Evolutionary conservation across 1,139 yeast genomes (phyloP).

Genomic region (Geotrichum armillariae): DNA sequence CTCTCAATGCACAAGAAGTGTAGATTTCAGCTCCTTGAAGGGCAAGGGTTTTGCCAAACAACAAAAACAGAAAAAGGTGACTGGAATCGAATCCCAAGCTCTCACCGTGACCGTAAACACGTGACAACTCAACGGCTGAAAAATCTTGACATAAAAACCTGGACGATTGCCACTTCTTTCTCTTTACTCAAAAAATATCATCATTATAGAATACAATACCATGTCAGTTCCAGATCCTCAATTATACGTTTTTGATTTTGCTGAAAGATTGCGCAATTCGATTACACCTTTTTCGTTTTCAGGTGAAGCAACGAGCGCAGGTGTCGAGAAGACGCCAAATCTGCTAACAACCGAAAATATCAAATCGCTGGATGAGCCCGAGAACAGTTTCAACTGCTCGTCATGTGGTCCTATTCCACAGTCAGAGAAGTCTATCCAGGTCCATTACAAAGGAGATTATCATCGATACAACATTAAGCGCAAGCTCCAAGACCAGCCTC

Average conservation of each 20-base stretch:
- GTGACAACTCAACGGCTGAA: not conserved
- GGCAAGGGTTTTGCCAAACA: constrained; percentile 6
- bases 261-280: constrained; percentile 11
- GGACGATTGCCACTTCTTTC: not conserved
- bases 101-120: not conserved
- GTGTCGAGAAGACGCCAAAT: not conserved
- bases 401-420: constrained; percentile 20
- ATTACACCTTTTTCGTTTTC: constrained; percentile 15
- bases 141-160: not conserved
- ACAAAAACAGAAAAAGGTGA: not conserved
- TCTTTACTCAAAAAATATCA: not conserved
- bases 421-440: constrained; percentile 32
- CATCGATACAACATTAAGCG: constrained; percentile 65
- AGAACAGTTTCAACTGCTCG: constrained; percentile 11
- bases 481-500: constrained; percentile 46
- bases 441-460: constrained; percentile 62
- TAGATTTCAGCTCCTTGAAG: not conserved
- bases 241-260: constrained; percentile 18
- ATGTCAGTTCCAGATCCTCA: constrained; percentile 18
- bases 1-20: not conserved
- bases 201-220: constrained; percentile 11
- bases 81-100: not conserved
- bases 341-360: constrained; percentile 5
- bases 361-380: constrained; percentile 8
- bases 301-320: not conserved